Percentiles rank a stretch among this genome's conserved stretches.
Conservation (phyloP, 2,329 filamentous ascomycete genomes). For the Fonsecaea pedrosoi region DNA sequence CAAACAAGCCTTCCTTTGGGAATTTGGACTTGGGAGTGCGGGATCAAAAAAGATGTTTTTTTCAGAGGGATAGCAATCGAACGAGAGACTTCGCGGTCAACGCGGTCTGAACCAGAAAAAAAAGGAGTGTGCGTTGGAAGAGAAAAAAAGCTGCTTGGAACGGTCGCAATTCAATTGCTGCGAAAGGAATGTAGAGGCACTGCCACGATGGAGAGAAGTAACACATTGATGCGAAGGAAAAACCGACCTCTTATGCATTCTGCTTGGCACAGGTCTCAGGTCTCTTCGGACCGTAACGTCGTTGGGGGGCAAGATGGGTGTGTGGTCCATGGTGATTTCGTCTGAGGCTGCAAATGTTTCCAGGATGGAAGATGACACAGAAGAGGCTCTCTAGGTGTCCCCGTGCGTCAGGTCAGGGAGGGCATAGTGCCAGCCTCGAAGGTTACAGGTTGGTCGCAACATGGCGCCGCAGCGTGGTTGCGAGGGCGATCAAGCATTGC, state of each 20-base stretch:
- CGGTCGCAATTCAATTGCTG: slow-evolving; percentile 28
- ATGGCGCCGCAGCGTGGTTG: slow-evolving; percentile 13
- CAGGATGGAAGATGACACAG: slow-evolving; percentile 35
- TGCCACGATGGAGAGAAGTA: slow-evolving; percentile 35
- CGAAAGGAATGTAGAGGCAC: slow-evolving; percentile 40
- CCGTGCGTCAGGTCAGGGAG: slow-evolving; percentile 28
- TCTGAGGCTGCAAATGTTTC: slow-evolving; percentile 40
- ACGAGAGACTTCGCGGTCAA: slow-evolving; percentile 39
- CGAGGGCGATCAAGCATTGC: slow-evolving; percentile 34
- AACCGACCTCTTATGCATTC: slow-evolving; percentile 35
- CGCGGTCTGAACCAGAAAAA: slow-evolving; percentile 32
- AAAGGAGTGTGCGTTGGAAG: slow-evolving; percentile 28
- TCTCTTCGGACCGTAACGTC: slow-evolving; percentile 15
- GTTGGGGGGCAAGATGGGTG: background rate
- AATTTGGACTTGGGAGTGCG: slow-evolving; percentile 23
- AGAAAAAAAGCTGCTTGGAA: slow-evolving; percentile 22
- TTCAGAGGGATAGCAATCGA: slow-evolving; percentile 20
- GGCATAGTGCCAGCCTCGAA: slow-evolving; percentile 23
- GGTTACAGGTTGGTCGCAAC: slow-evolving; percentile 37
- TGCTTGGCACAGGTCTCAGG: slow-evolving; percentile 32
- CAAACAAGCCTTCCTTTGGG: slow-evolving; percentile 4
- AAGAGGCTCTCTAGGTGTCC: slow-evolving; percentile 20
- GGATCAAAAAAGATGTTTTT: slow-evolving; percentile 20
- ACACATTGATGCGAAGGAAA: slow-evolving; percentile 20
- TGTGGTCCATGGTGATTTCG: slow-evolving; percentile 36